Conservation (phyloP, 1,284 basidiomycete species). For the Puccinia brachypodii region DNA sequence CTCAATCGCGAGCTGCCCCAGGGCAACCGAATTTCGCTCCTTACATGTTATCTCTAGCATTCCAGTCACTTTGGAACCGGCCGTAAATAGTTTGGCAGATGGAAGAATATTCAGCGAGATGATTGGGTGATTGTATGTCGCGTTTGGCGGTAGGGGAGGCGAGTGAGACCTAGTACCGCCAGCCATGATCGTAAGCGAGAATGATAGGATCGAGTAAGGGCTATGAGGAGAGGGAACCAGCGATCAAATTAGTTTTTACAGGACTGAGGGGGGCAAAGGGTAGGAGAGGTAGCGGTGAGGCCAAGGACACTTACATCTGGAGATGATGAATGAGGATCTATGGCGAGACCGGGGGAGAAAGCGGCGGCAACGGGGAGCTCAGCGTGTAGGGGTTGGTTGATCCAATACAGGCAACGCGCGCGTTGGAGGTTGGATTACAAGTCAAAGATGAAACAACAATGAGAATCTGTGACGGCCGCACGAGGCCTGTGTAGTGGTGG, state of each 20-base stretch:
- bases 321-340: constrained; percentile 14
- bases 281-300: no score
- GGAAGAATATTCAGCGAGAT: constrained; percentile 10
- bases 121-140: constrained; percentile 38
- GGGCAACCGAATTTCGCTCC: constrained; percentile 28
- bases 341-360: no score
- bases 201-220: not conserved
- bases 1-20: constrained; percentile 42
- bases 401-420: no score
- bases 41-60: not conserved
- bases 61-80: not conserved
- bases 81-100: constrained; percentile 3
- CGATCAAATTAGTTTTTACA: not conserved
- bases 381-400: no score
- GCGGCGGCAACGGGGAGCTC: no score
- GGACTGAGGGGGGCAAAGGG: not conserved
- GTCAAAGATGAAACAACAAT: no score
- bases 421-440: no score
- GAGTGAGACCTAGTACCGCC: constrained; percentile 32
- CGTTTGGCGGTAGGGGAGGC: constrained; percentile 46
- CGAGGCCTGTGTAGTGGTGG: no score
- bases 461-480: no score
- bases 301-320: not conserved
- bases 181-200: not conserved
- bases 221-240: not conserved